Conservation (phyloP, 2,329 filamentous ascomycete genomes). For the Kalmusia sp. region DNA sequence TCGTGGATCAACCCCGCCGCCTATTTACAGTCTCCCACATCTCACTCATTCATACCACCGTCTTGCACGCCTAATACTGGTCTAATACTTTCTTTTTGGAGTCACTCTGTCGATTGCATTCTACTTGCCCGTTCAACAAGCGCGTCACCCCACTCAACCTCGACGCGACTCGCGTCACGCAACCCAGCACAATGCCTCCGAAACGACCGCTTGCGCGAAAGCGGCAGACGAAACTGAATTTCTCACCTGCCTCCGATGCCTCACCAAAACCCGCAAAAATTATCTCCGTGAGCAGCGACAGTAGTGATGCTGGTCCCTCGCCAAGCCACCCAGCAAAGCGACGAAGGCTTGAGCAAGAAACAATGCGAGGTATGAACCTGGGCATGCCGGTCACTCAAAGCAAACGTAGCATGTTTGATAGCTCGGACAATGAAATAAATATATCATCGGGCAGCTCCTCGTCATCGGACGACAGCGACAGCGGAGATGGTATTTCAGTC, state of each 20-base stretch:
- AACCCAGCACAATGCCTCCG: constrained; percentile 24
- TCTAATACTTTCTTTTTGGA: too few relatives aligned
- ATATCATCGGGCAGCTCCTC: constrained; percentile 13
- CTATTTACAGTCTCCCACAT: background rate
- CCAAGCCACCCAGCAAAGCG: constrained; percentile 35
- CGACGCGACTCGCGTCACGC: background rate
- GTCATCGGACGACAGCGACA: constrained; percentile 16
- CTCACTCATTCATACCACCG: background rate
- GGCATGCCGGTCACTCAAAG: constrained; percentile 25
- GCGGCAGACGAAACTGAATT: constrained; percentile 52
- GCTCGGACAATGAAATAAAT: constrained; percentile 21
- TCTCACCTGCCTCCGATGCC: constrained; percentile 51
- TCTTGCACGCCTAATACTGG: too few relatives aligned
- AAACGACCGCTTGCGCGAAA: constrained; percentile 32
- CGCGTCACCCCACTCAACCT: background rate
- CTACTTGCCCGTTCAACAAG: background rate
- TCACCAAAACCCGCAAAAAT: constrained; percentile 44
- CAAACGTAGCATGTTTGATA: constrained; percentile 33
- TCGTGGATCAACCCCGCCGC: background rate
- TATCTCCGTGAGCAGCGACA: constrained; percentile 31
- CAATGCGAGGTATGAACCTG: constrained; percentile 20
- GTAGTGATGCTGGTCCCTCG: constrained; percentile 18
- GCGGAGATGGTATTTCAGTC: constrained; percentile 2
- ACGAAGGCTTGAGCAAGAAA: constrained; percentile 26
- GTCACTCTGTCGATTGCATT: too few relatives aligned